Evolutionary conservation across 1,139 yeast genomes (phyloP), one percentile per base, ranked within the genome.

Genomic region (Lodderomyces jiufengensis): DNA sequence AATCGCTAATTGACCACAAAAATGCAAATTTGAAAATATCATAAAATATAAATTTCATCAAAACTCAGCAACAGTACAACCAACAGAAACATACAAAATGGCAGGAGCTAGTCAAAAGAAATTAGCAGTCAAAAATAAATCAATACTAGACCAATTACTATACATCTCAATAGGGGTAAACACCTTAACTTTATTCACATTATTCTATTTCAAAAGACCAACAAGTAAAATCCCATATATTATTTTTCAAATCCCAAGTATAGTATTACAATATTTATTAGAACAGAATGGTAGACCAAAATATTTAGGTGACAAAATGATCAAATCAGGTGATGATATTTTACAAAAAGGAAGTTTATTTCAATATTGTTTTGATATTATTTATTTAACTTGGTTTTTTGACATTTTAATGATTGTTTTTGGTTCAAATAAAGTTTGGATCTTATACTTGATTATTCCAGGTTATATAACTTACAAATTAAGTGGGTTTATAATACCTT

Each of bases 281-380:
- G 94, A 85, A 47, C 66, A 65, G 33, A 66, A 74, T 33, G 94
- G 92, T 2, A 65, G 92, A 40, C 95, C 95, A 3, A 69, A 67
- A 26, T 49, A 51, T n/a, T 55, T 58, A 13, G 57, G 57, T 12
- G 46, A 45, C 14, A 36, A 38, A 32, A 61, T 84, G 36, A 52
- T 73, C 2, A 62, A 58, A 15, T 56, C 83, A 2, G 95, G 95
- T 2, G 78, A 74, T 31, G 90, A 86, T 51, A 66, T 85, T 42
- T 57, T 59, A 32, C 85, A 79, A 42, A 57, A 63, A 3, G 95
- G 95, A 0, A 40, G 43, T 25, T 62, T 86, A 30, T 81, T 80
- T 14, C 95, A 86, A 56, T 84, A 83, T 62, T 61, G 84, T 61
- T 82, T 82, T 52, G 95, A 86, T 53, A 60, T 84, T 15, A 66